Evolutionary conservation across 192 early-diverging fungal genomes (phyloP), one percentile per base, ranked within the genome.

Genomic region (Rhizoclosmatium globosum): DNA sequence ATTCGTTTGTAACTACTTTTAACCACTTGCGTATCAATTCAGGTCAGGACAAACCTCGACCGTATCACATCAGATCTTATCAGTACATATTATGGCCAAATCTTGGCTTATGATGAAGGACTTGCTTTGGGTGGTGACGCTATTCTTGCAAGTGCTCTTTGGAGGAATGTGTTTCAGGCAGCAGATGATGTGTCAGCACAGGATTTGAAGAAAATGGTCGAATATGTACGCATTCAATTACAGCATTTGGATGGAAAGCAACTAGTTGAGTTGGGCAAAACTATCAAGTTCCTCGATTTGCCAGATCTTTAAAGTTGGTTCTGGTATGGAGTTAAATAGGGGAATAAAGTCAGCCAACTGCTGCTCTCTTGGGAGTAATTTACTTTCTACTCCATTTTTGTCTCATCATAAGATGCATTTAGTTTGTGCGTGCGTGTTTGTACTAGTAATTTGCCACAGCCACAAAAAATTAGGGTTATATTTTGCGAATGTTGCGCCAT

Each of bases 71-170:
- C 94, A 61, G 94, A 96, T 78, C 84, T 97, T 4, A 85, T 97
- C 67, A 88, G 91, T 9, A 89, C 91, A 70, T 97, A 95, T 81
- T 92, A 95, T 76, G 97, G 97, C 64, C 91, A 93, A 19, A 91
- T 94, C 23, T 87, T 98, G 75, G 94, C 96, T 7, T 94, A 96
- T 67, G 97, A 99, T 79, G 95, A 99, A 81, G 96, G 94, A 4
- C 89, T 98, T 81, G 71, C 91, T 64, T 64, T 92, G 67, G 88
- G 90, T 59, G 92, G 93, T 17, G 95, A 99, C 78, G 93, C 94
- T 15, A 90, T 95, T 69, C 85, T 99, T 74, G 96, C 95, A 6
- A 91, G 93, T 41, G 97, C 97, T 4, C 84, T 99, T 53, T 99
- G 95, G 95, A 83, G 86, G 82, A 81, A 79, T 44, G 44, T 71